Evolutionary conservation across 805 yeast species (phyloP), one percentile per base, ranked within the genome.

Genomic region (Jamesozyma gamospora): DNA sequence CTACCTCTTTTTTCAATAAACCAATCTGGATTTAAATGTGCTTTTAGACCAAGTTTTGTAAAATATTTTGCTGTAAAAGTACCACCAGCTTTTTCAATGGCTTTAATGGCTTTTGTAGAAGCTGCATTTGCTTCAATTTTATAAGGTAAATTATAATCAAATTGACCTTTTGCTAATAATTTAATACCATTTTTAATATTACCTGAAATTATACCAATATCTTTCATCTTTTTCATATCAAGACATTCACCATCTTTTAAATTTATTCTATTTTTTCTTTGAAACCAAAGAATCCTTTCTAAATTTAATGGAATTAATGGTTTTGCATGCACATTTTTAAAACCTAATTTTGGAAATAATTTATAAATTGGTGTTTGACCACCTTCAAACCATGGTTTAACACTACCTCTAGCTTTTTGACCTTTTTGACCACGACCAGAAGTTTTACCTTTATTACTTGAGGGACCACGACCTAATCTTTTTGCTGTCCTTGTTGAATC

Each of bases 391-490:
- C 94, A 85, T 43, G 82, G 75, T 41, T 87, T 90, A 25, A 90
- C 90, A 32, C 79, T 75, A 29, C 90, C 83, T 65, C 97, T 77
- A 10, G 97, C 96, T 66, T 90, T 90, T 62, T 90, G 97, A 76
- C 98, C 98, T 67, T 92, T 92, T 56, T 85, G 95, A 70, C 98
- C 98, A 62, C 97, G 74, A 36, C 95, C 95, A 6, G 96, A 77
- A 3, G 97, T 92, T 64, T 90, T 88, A 67, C 98, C 98, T 49
- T 74, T 70, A 16, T 87, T 86, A 28, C 94, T 81, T 32, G 94
- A 87, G 18, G 95, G 95, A 66, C 97, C 97, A 68, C 98, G 79
- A 64, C 98, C 98, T 11, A 90, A 70, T 62, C 96, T 73, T 56
- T 79, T 83, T 55, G 70, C 71, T 14, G 69, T 61, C 37, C 65